These are phyloP conservation scores for Eucalyptus leucophloia DNA, from an alignment of 345 rosid species.

Conservation along the genomic window DNA sequence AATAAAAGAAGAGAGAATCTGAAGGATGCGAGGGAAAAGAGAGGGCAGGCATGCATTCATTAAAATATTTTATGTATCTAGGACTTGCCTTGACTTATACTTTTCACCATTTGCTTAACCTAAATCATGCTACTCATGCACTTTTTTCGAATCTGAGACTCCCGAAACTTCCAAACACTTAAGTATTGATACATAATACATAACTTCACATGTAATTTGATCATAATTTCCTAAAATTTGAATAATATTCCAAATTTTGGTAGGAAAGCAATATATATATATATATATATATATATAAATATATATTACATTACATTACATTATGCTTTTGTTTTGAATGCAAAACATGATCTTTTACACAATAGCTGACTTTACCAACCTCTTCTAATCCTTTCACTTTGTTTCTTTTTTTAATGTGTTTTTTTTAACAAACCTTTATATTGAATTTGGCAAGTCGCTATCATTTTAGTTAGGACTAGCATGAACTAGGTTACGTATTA, in stretches of 20 bases:
- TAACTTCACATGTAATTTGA: neutral
- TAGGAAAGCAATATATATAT: neutral
- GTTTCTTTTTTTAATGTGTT: neutral
- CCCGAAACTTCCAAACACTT: neutral
- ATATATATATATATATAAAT: too few species aligned
- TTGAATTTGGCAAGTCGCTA: neutral
- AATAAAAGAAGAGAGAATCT: neutral
- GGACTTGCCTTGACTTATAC: neutral
- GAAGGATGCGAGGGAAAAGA: neutral
- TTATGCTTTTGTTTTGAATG: neutral
- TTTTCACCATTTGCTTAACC: neutral
- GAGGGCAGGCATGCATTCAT: neutral
- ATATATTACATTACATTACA: neutral
- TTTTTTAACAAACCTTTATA: neutral
- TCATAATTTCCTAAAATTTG: neutral
- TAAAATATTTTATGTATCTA: neutral
- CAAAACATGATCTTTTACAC: neutral
- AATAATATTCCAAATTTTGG: neutral
- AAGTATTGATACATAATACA: neutral
- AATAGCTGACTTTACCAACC: neutral
- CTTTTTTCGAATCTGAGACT: neutral
- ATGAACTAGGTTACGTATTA: neutral
- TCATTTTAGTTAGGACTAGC: neutral
- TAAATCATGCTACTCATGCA: neutral
- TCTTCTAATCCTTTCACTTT: neutral